Evolutionary conservation across 1,284 basidiomycete genomes (phyloP), one percentile per base, ranked within the genome.

Genomic region (Hemileia vastatrix): DNA sequence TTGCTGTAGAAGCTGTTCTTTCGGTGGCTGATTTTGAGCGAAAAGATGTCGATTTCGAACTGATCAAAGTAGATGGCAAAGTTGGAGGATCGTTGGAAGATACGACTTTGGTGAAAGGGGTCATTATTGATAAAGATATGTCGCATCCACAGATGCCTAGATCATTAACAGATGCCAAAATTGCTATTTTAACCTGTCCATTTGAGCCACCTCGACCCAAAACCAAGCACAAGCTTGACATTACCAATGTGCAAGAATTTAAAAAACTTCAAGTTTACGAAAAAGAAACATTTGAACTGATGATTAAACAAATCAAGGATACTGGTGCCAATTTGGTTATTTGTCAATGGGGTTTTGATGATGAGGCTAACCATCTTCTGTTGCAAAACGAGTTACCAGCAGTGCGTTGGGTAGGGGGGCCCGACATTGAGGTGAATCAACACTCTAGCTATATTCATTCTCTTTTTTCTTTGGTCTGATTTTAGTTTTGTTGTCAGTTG

Each of bases 331-430:
- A 99, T 78, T 79, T 99, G 64, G 94, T 98, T 69, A 95, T 99
- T 71, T 98, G 94, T 78, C 95, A 98, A 77, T 99, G 94, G 94
- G 94, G 94, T 67, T 99, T 99, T 76, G 94, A 99, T 74, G 95
- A 99, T 76, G 94, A 98, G 79, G 94, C 94, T 62, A 99, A 99
- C 77, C 94, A 98, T 76, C 72, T 98, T 72, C 78, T 99, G 70
- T 90, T 98, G 86, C 93, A 96, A 79, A 96, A 97, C 75, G 88
- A 93, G 13, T 80, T 99, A 48, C 95, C 94, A 47, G 90, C 94
- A n/a, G 94, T 98, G 23, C 83, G 94, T 75, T 98, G 95, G 94
- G 94, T 98, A 62, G 94, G 94, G 66, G 95, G 94, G 19, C 94
- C 95, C 1, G 94, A 99, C 77, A 95, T 99, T 67, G 94, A 98